Conservation (phyloP, 208 protist species). For the Angomonas deanei region DNA sequence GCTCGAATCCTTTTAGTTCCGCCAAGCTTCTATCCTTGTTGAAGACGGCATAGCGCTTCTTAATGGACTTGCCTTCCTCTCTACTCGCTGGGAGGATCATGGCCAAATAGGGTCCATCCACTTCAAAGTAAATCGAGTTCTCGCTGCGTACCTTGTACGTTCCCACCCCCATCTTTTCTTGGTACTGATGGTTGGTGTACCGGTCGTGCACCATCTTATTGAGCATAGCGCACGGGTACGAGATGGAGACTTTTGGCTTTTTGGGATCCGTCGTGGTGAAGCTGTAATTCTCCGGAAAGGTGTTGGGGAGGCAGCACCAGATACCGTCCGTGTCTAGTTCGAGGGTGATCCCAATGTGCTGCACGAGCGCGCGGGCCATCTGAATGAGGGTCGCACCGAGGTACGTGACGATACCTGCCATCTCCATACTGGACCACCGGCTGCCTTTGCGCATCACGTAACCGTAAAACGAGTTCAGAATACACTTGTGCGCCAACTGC, state of each 20-base stretch:
- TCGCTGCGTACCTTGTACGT: constrained; percentile 85
- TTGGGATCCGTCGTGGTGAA: constrained; percentile 67
- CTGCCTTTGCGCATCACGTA: constrained; percentile 99
- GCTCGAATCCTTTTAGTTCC: constrained; percentile 99
- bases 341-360: constrained; percentile 97
- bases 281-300: constrained; percentile 97
- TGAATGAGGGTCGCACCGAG: constrained; percentile 99
- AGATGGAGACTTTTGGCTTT: constrained; percentile 74
- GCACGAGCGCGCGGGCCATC: constrained; percentile 94
- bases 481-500: constrained; percentile 99
- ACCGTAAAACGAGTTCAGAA: constrained; percentile 99
- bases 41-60: constrained; percentile 99
- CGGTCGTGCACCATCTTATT: constrained; percentile 97
- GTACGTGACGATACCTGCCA: constrained; percentile 99
- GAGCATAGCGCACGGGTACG: constrained; percentile 98
- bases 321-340: constrained; percentile 99
- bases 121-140: constrained; percentile 99
- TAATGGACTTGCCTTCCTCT: constrained; percentile 98
- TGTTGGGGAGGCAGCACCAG: constrained; percentile 98
- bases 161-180: constrained; percentile 72
- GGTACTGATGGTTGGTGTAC: constrained; percentile 99
- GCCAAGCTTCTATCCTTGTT: constrained; percentile 95
- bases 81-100: constrained; percentile 99
- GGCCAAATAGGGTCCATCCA: constrained; percentile 99
- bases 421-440: constrained; percentile 99